Conservation (phyloP, 1,284 basidiomycete genomes). For the Trametes hirsuta region DNA sequence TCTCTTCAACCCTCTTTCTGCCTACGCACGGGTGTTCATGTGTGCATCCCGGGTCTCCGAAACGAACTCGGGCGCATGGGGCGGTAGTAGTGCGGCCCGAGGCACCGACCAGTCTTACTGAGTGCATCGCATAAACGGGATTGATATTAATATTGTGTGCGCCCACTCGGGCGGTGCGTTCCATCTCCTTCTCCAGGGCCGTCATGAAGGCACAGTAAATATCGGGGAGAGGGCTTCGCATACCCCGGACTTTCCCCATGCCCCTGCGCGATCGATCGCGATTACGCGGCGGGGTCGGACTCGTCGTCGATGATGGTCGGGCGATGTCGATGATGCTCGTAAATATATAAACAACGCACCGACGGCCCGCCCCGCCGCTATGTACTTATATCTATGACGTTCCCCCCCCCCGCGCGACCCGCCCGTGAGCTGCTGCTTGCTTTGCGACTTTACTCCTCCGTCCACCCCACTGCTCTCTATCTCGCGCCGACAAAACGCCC, state of each 20-base stretch:
- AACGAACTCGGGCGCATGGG: too few relatives aligned
- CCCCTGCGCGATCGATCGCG: constrained; percentile 18
- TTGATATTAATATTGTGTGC: too few relatives aligned
- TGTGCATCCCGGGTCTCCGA: too few relatives aligned
- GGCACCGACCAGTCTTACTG: too few relatives aligned
- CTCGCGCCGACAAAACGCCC: not conserved
- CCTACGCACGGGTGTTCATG: too few relatives aligned
- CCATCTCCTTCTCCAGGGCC: too few relatives aligned
- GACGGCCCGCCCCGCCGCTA: not conserved
- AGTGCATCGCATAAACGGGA: too few relatives aligned
- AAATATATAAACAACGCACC: not conserved
- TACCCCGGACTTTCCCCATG: constrained; percentile 3
- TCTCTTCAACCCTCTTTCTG: not conserved
- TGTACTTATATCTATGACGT: not conserved
- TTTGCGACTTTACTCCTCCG: not conserved
- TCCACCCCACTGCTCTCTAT: not conserved
- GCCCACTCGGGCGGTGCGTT: too few relatives aligned
- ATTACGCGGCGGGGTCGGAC: constrained; percentile 15
- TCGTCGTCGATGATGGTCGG: not conserved
- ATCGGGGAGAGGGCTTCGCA: constrained; percentile 3
- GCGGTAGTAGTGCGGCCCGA: too few relatives aligned
- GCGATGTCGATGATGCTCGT: not conserved
- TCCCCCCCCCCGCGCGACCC: not conserved
- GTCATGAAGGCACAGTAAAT: too few relatives aligned
- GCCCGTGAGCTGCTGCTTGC: not conserved